Conservation (phyloP, 345 rosid species). For the Draba incana region DNA sequence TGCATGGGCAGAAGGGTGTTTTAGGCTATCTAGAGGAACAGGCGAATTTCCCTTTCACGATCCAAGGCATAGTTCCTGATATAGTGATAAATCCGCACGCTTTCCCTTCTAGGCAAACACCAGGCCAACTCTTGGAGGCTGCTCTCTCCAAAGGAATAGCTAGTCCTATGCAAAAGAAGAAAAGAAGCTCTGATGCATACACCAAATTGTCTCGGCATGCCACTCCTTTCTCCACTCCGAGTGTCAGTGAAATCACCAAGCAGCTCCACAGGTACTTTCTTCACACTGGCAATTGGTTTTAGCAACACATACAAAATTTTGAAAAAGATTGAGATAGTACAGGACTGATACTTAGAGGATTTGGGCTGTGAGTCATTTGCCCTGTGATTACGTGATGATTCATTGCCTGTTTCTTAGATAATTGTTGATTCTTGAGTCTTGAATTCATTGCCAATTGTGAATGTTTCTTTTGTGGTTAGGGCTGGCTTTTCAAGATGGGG, state of each 20-base stretch:
- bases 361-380: conserved; percentile 5
- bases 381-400: conserved; percentile 16
- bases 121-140: conserved; percentile 93
- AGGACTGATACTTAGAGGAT: conserved; percentile 9
- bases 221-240: conserved; percentile 86
- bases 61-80: conserved; percentile 92
- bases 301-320: not conserved
- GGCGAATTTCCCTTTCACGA: conserved; percentile 88
- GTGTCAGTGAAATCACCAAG: conserved; percentile 67
- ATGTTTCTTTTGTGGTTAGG: conserved; percentile 44
- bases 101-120: conserved; percentile 93
- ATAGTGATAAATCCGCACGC: conserved; percentile 89
- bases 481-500: conserved; percentile 94
- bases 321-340: not conserved
- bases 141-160: conserved; percentile 95
- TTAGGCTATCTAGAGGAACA: conserved; percentile 87
- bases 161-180: conserved; percentile 45
- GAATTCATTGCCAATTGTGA: conserved; percentile 6
- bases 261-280: conserved; percentile 79
- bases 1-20: conserved; percentile 99
- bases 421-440: not conserved
- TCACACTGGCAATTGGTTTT: conserved; percentile 6
- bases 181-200: conserved; percentile 45
- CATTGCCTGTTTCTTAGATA: not conserved
- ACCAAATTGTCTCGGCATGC: conserved; percentile 66